Base-by-base conservation (phyloP, 768 basidiomycete genomes). In the Phylloporus scabripes region DNA sequence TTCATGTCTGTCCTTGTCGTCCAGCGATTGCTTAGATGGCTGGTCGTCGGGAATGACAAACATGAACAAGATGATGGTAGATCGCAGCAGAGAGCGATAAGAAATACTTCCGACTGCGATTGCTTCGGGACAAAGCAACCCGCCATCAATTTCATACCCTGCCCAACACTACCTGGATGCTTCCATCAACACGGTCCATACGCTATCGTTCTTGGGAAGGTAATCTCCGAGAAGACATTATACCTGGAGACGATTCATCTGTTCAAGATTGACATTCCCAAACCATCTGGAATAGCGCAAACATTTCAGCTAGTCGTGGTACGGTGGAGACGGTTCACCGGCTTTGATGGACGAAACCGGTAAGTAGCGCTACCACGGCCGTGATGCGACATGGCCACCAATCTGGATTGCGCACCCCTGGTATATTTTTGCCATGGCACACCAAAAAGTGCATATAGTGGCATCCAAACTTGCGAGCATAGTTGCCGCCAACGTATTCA, bases 41-140 rank as follows among this genome's bases (percentile, higher is more conserved):
- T 57, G 32, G 18, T 50, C 46, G 11, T 33, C 33, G 6, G 42
- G 49, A 1, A 5, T n/a, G 46, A 52, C 17, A 3, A 49, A 29
- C 60, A 61, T 59, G 34, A 31, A 5, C 9, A 37, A 32, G 31
- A 41, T 32, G 28, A n/a, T 33, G 20, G 20, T 15, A 29, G 37
- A 12, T n/a, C 1, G 17, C 31, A 26, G 18, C 29, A 33, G 21
- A 15, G 28, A 29, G 28, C 9, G 28, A n/a, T 18, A 3, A 18
- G 34, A 36, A 18, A 36, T 18, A 10, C 34, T 18, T 17, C 34
- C 2, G 17, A 2, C 26, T 36, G 9, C 8, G 17, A 17, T 34
- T n/a, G n/a, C 5, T 12, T 32, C 14, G 31, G 11, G 31, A 32
- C 33, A 3, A 34, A 34, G 33, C n/a, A 33, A 33, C 14, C 33